Conservation (phyloP, 2,329 filamentous ascomycete species). For the Cladophialophora carrionii region DNA sequence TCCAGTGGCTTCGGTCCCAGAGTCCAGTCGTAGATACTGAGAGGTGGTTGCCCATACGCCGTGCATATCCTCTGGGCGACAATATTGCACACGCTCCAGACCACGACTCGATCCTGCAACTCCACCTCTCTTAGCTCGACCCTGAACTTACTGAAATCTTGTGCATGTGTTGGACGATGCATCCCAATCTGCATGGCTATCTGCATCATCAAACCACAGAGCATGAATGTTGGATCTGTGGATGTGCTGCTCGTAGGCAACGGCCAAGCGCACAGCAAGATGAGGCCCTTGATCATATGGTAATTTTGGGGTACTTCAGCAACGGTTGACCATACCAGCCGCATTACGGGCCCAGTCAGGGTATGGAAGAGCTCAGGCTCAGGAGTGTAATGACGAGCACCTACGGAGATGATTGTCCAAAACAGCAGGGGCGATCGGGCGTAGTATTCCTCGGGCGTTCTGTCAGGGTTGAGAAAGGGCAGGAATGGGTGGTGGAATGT, state of each 20-base stretch:
- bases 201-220: slow-evolving; percentile 69
- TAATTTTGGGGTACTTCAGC: slow-evolving; percentile 65
- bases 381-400: slow-evolving; percentile 61
- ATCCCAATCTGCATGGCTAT: slow-evolving; percentile 69
- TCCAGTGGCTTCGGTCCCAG: slow-evolving; percentile 50
- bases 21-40: slow-evolving; percentile 64
- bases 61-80: slow-evolving; percentile 69
- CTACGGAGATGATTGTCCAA: slow-evolving; percentile 68
- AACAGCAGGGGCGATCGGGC: slow-evolving; percentile 65
- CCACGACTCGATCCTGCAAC: slow-evolving; percentile 65
- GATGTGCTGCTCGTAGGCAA: slow-evolving; percentile 66
- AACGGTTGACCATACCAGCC: slow-evolving; percentile 65
- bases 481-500: slow-evolving; percentile 66
- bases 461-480: slow-evolving; percentile 62
- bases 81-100: slow-evolving; percentile 70
- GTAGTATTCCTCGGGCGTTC: slow-evolving; percentile 61
- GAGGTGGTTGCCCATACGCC: slow-evolving; percentile 69
- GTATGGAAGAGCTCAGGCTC: slow-evolving; percentile 60
- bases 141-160: slow-evolving; percentile 58
- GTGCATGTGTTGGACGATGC: slow-evolving; percentile 65
- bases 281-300: slow-evolving; percentile 66
- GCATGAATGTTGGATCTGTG: slow-evolving; percentile 67
- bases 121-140: slow-evolving; percentile 64
- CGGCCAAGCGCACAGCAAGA: slow-evolving; percentile 67
- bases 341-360: slow-evolving; percentile 57